Base-by-base conservation (phyloP, 202 grass and related monocot genomes). In the Zizania palustris region DNA sequence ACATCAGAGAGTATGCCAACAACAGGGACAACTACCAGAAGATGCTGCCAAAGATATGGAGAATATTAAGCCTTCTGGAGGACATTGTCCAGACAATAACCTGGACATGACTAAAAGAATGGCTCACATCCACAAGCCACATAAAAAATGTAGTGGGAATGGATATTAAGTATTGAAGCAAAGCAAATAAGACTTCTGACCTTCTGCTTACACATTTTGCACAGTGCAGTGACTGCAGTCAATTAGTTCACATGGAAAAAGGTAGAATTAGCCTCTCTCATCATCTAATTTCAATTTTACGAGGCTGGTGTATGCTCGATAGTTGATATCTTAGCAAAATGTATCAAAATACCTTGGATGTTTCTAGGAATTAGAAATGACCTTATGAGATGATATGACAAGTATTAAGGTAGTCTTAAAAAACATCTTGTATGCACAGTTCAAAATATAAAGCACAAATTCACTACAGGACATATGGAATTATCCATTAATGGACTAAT, bases 11-110 rank as follows among this genome's bases (percentile, higher is more conserved):
- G 75, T 77, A 93, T 48, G 20, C 91, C 87, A 65, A 90, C 38
- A 18, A 93, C 63, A 83, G 91, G 91, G 85, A 69, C 78, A 85
- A 93, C 87, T 65, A 85, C 80, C 48, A 97, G 78, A 83, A 93
- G 88, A 74, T 90, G 88, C 93, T 93, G 80, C 82, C 55, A 85
- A 70, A 60, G 0, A 82, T 37, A 82, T 0, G 1, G 6, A 77
- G 14, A 73, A 70, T 70, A 44, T 40, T 63, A 75, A 60, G 1
- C 71, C 40, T 34, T 5, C 76, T 57, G 13, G 48, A 4, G 4
- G 4, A 54, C 33, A 13, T 39, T 60, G n/a, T 16, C 53, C 44
- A 38, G 18, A 67, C 67, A 7, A 11, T 11, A 63, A 55, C 9
- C 22, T 46, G 4, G 19, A 12, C 2, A 28, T 28, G 28, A 28